A percentile compares a stretch with the other conserved stretches of the same genome.
Evolutionary conservation across 805 yeast species (phyloP).

Genomic region (Blastobotrys attinorum): DNA sequence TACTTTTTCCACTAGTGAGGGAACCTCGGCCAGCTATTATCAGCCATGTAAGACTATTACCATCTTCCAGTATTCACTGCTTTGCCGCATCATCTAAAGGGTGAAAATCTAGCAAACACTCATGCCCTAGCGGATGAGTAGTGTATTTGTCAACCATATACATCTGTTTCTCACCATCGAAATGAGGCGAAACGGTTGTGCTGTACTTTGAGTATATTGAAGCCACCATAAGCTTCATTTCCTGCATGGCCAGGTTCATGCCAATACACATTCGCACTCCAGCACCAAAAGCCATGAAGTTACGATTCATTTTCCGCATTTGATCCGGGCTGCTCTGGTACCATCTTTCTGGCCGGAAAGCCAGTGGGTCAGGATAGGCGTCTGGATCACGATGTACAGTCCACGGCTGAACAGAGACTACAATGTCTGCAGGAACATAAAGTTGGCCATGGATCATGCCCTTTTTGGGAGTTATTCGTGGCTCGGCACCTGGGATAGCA

Average conservation of each 20-base stretch:
- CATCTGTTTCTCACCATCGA: constrained; percentile 46
- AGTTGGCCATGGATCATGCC: constrained; percentile 18
- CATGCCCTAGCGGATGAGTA: constrained; percentile 44
- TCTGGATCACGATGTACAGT: constrained; percentile 46
- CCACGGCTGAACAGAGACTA: constrained; percentile 59
- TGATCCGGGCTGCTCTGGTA: constrained; percentile 29
- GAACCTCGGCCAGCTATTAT: no score
- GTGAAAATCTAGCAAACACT: constrained; percentile 40
- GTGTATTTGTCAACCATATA: constrained; percentile 50
- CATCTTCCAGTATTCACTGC: neutral
- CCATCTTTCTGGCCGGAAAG: constrained; percentile 61
- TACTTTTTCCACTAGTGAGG: no score
- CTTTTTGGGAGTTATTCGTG: constrained; percentile 39
- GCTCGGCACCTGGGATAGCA: constrained; percentile 70
- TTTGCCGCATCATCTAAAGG: neutral
- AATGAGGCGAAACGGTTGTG: constrained; percentile 13
- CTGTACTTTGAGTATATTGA: constrained; percentile 33
- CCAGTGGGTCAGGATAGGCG: constrained; percentile 45
- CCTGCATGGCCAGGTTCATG: constrained; percentile 56
- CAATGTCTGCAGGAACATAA: constrained; percentile 45
- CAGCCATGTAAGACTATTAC: no score
- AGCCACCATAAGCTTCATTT: constrained; percentile 52
- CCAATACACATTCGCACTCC: constrained; percentile 74
- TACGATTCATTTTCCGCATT: constrained; percentile 39
- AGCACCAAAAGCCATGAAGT: constrained; percentile 63